Percentiles rank a stretch among this genome's conserved stretches.
phyloP scores from a whole-genome alignment of 345 rosid species.

The Ceriops decandra region DNA sequence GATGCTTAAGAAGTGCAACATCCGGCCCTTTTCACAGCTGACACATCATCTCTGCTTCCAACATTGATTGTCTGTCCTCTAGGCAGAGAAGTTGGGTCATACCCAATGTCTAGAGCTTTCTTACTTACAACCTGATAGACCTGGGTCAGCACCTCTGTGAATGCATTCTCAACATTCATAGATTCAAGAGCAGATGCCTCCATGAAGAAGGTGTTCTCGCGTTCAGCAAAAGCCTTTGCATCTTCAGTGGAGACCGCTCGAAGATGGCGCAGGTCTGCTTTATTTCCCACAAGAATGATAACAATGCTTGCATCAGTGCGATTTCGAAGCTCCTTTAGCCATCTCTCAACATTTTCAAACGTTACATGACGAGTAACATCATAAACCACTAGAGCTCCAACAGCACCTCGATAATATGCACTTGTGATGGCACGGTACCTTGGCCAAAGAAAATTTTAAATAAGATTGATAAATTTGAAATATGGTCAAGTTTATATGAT shows the following conservation, averaged over 20 bases:
- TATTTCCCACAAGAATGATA: slow-evolving; percentile 4
- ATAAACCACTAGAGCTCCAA: no score
- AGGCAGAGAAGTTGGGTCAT: not conserved
- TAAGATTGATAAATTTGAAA: no score
- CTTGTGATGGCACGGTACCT: no score
- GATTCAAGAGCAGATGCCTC: slow-evolving; percentile 7
- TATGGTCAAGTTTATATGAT: not conserved
- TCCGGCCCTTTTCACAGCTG: slow-evolving; percentile 2
- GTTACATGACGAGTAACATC: not conserved
- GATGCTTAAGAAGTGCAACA: not conserved
- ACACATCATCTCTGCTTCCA: slow-evolving; percentile 6
- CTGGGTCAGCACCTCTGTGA: slow-evolving; percentile 5
- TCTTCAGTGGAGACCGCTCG: slow-evolving; percentile 6
- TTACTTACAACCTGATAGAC: not conserved
- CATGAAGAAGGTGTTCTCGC: slow-evolving; percentile 4
- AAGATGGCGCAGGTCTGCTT: slow-evolving; percentile 3
- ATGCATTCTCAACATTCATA: slow-evolving; percentile 6
- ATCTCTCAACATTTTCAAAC: slow-evolving; percentile 6
- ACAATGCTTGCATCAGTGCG: slow-evolving; percentile 4
- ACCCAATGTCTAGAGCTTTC: slow-evolving; percentile 4
- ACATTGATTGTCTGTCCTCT: slow-evolving; percentile 9
- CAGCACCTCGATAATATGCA: no score
- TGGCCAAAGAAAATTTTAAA: no score
- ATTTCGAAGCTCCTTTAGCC: slow-evolving; percentile 8
- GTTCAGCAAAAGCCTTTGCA: slow-evolving; percentile 2